Conservation (phyloP, 2,329 filamentous ascomycete species). For the Phialemoniopsis sp. region DNA sequence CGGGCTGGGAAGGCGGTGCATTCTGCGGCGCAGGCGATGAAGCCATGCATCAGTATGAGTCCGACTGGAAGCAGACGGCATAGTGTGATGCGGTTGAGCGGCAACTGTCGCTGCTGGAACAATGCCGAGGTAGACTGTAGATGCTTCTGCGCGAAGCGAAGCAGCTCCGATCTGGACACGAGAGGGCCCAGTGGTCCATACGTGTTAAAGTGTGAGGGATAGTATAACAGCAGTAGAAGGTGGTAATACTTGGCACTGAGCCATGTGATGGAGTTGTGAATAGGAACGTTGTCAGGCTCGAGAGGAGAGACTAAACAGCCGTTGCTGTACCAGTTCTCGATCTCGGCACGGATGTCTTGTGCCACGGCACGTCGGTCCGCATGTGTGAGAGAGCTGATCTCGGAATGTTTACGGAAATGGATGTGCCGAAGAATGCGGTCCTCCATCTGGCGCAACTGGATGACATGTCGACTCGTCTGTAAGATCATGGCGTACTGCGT, state of each 20-base stretch:
- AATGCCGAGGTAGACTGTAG: constrained; percentile 34
- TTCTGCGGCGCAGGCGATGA: constrained; percentile 12
- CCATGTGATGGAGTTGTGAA: constrained; percentile 40
- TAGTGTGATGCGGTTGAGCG: constrained; percentile 36
- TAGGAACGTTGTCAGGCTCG: constrained; percentile 37
- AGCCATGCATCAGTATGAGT: constrained; percentile 28
- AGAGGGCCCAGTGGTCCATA: constrained; percentile 13
- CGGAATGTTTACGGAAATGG: constrained; percentile 22
- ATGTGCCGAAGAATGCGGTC: constrained; percentile 31
- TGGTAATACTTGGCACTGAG: constrained; percentile 37
- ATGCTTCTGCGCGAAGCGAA: constrained; percentile 34
- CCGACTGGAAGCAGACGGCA: constrained; percentile 31
- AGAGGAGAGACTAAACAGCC: constrained; percentile 37
- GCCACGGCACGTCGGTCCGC: constrained; percentile 25
- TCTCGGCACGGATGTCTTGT: constrained; percentile 30
- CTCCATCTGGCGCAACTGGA: constrained; percentile 37
- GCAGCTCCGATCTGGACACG: constrained; percentile 25
- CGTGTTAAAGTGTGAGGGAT: constrained; percentile 33
- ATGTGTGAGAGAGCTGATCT: constrained; percentile 21
- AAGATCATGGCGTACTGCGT: constrained; percentile 31
- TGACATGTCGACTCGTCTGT: constrained; percentile 39
- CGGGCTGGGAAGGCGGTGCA: constrained; percentile 19
- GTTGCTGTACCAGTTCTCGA: constrained; percentile 42
- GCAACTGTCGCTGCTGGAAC: constrained; percentile 35
- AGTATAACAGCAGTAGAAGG: constrained; percentile 37